phyloP scores from a whole-genome alignment of 495 filamentous ascomycete genomes.

The Penicillium riverlandense region DNA sequence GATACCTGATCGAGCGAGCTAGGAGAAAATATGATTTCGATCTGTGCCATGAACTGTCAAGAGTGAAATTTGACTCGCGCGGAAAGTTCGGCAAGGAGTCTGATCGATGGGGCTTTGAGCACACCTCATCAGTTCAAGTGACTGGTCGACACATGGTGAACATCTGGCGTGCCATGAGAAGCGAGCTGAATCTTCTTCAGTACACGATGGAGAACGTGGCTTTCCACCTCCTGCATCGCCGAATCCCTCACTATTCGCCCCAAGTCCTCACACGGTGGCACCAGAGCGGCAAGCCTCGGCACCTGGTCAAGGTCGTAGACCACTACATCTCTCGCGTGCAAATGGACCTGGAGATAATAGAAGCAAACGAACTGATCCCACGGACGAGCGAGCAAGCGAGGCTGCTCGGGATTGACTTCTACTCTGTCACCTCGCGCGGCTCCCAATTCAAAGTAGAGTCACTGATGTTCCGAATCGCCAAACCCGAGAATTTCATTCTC shows the following conservation, averaged over 20 bases:
- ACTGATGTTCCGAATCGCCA: constrained; percentile 96
- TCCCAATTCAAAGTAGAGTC: constrained; percentile 99
- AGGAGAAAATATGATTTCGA: constrained; percentile 80
- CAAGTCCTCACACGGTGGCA: constrained; percentile 78
- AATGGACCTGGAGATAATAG: constrained; percentile 83
- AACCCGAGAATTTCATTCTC: constrained; percentile 89
- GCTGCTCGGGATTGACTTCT: constrained; percentile 90
- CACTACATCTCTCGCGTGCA: constrained; percentile 74
- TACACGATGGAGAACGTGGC: constrained; percentile 97
- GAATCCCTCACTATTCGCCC: constrained; percentile 84
- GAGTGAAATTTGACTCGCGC: constrained; percentile 75
- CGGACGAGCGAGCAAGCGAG: constrained; percentile 93
- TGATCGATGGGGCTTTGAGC: constrained; percentile 88
- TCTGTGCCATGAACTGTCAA: constrained; percentile 81
- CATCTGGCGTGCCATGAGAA: constrained; percentile 92
- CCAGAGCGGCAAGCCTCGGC: constrained; percentile 52
- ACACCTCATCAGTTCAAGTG: constrained; percentile 76
- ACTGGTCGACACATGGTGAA: constrained; percentile 96
- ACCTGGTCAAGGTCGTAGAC: constrained; percentile 67
- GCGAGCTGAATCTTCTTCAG: constrained; percentile 81
- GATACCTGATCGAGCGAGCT: constrained; percentile 88
- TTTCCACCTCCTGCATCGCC: constrained; percentile 84
- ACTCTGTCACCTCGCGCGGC: constrained; percentile 85
- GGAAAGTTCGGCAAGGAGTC: constrained; percentile 78
- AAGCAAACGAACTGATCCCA: constrained; percentile 80